A percentile compares a stretch with the other conserved stretches of the same genome.
These are phyloP conservation scores for Hydnomerulius pinastri DNA, from an alignment of 768 basidiomycete species.

Conservation along the genomic window DNA sequence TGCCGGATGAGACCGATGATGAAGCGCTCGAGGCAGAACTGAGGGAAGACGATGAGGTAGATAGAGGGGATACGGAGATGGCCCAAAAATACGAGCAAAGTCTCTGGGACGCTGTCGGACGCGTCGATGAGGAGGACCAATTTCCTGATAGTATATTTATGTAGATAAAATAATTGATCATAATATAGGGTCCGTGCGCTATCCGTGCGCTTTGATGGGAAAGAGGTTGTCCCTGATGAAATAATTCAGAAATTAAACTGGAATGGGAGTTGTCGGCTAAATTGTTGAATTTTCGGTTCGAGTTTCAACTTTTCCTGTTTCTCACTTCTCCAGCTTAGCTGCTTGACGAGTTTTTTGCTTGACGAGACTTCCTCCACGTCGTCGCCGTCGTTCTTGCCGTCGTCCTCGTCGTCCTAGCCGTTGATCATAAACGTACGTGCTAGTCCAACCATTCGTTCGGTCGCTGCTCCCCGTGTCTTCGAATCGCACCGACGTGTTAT, in stretches of 20 bases:
- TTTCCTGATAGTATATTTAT: neutral
- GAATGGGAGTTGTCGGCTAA: slow-evolving; percentile 11
- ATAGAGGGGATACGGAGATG: slow-evolving; percentile 35
- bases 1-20: slow-evolving; percentile 39
- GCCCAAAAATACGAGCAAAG: slow-evolving; percentile 39
- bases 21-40: slow-evolving; percentile 41
- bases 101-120: slow-evolving; percentile 45
- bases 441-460: neutral
- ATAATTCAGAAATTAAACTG: slow-evolving; percentile 2
- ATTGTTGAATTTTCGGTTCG: slow-evolving; percentile 14
- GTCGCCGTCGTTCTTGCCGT: slow-evolving; percentile 14
- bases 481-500: neutral
- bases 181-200: slow-evolving; percentile 32
- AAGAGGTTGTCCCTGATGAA: slow-evolving; percentile 20
- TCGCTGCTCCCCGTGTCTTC: slow-evolving; percentile 2
- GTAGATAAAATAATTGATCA: slow-evolving; percentile 4
- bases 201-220: too few species aligned
- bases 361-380: slow-evolving; percentile 19
- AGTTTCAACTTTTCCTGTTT: slow-evolving; percentile 19
- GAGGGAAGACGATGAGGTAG: slow-evolving; percentile 43
- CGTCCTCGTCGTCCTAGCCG: slow-evolving; percentile 11
- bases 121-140: slow-evolving; percentile 9
- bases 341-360: slow-evolving; percentile 20
- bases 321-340: slow-evolving; percentile 12
- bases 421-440: slow-evolving; percentile 29